These are phyloP conservation scores for Ambrosia hybrid DNA, from an alignment of 140 eudicot genomes.

Conservation along the genomic window DNA sequence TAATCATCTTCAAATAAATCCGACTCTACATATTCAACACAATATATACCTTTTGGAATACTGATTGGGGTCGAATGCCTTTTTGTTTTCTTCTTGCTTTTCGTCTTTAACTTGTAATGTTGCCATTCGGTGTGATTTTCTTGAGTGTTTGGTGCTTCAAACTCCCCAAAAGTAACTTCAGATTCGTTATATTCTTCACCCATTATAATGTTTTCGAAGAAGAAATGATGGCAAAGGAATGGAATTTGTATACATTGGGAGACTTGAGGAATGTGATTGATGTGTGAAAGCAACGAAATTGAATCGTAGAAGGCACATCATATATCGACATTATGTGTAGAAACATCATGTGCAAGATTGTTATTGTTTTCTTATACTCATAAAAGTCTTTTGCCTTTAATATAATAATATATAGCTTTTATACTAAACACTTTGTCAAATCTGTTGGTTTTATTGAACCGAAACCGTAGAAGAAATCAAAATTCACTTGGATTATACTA, in stretches of 20 bases:
- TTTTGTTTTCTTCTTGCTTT: constrained; percentile 19
- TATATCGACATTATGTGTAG: constrained; percentile 26
- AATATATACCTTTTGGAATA: constrained; percentile 35
- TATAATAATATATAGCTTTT: too few relatives aligned
- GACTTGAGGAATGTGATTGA: constrained; percentile 14
- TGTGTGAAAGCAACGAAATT: constrained; percentile 34
- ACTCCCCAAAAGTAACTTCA: constrained; percentile 42
- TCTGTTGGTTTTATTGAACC: too few relatives aligned
- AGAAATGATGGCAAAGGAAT: background rate
- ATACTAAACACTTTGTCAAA: too few relatives aligned
- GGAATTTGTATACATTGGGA: constrained; percentile 18
- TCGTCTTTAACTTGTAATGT: constrained; percentile 14
- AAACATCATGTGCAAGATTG: constrained; percentile 27
- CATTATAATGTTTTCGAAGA: constrained; percentile 30
- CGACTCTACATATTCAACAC: constrained; percentile 17
- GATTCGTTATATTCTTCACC: constrained; percentile 70
- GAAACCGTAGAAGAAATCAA: too few relatives aligned
- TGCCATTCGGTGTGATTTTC: background rate
- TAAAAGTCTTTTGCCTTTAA: constrained; percentile 28
- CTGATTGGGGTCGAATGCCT: constrained; percentile 41
- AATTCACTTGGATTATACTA: too few relatives aligned
- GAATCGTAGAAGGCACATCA: constrained; percentile 38
- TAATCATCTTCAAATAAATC: constrained; percentile 36
- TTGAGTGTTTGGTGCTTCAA: constrained; percentile 11
- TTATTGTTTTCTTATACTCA: constrained; percentile 26